A percentile compares a stretch with the other conserved stretches of the same genome.
Conservation (phyloP, 2,329 filamentous ascomycete species). For the Sodiomyces alkalinus region DNA sequence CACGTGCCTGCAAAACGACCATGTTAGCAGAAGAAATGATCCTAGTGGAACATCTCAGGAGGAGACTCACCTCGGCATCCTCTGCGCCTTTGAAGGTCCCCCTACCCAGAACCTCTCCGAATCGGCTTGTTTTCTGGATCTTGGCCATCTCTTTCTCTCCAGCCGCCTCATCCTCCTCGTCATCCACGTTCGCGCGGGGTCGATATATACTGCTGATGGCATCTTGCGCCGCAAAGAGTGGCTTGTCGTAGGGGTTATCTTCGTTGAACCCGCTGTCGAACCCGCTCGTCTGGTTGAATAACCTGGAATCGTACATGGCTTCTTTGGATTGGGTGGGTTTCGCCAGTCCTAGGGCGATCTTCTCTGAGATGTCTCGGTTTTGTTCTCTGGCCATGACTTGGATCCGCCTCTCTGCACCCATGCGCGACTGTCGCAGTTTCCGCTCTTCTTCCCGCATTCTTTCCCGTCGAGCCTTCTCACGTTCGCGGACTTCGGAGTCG, state of each 20-base stretch:
- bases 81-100: slow-evolving; percentile 83
- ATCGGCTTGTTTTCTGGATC: slow-evolving; percentile 73
- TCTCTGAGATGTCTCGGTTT: slow-evolving; percentile 92
- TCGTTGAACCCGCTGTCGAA: slow-evolving; percentile 92
- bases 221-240: slow-evolving; percentile 88
- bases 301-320: slow-evolving; percentile 88
- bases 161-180: slow-evolving; percentile 62
- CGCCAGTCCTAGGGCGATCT: slow-evolving; percentile 83
- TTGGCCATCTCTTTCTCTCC: slow-evolving; percentile 74
- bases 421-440: slow-evolving; percentile 81
- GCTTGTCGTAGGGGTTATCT: slow-evolving; percentile 94
- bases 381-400: slow-evolving; percentile 92
- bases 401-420: slow-evolving; percentile 84
- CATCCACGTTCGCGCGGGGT: slow-evolving; percentile 58
- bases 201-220: slow-evolving; percentile 90
- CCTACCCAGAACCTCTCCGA: slow-evolving; percentile 71
- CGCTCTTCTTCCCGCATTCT: slow-evolving; percentile 70
- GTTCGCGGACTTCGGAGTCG: slow-evolving; percentile 55
- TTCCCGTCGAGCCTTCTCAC: slow-evolving; percentile 65
- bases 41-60: no score
- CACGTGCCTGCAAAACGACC: slow-evolving; percentile 40
- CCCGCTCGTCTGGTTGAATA: slow-evolving; percentile 89
- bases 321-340: slow-evolving; percentile 89
- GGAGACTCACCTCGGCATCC: slow-evolving; percentile 55
- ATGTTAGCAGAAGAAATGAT: background rate